phyloP scores from a whole-genome alignment of 2,329 filamentous ascomycete species.

The Phoma sp. region DNA sequence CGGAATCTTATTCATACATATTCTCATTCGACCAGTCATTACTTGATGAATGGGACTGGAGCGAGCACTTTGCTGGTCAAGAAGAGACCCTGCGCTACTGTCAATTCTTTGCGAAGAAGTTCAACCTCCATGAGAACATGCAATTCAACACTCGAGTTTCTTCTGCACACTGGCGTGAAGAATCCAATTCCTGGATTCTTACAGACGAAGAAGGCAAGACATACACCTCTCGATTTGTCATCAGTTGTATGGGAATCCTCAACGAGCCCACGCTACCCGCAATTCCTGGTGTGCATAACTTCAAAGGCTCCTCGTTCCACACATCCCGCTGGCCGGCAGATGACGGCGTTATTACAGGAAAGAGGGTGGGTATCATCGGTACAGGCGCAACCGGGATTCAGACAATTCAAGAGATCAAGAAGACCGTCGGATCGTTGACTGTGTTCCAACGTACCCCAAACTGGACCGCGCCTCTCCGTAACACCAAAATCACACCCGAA shows the following conservation, averaged over 20 bases:
- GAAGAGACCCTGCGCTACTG: slow-evolving; percentile 59
- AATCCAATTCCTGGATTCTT: slow-evolving; percentile 26
- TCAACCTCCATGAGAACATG: slow-evolving; percentile 43
- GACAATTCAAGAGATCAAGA: slow-evolving; percentile 64
- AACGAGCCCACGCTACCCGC: slow-evolving; percentile 27
- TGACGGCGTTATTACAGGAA: slow-evolving; percentile 59
- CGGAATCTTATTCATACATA: slow-evolving; percentile 55
- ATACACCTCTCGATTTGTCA: slow-evolving; percentile 23
- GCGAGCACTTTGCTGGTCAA: slow-evolving; percentile 41
- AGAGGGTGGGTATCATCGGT: slow-evolving; percentile 65
- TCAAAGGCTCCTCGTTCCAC: slow-evolving; percentile 46
- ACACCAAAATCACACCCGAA: slow-evolving; percentile 20
- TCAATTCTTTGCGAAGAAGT: slow-evolving; percentile 55
- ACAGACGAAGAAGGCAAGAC: slow-evolving; percentile 20
- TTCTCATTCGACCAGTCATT: slow-evolving; percentile 52
- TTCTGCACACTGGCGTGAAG: slow-evolving; percentile 21
- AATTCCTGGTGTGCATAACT: slow-evolving; percentile 29
- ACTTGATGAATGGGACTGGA: slow-evolving; percentile 52
- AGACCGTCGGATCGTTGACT: slow-evolving; percentile 55
- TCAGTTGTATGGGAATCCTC: slow-evolving; percentile 31
- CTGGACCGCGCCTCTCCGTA: slow-evolving; percentile 29
- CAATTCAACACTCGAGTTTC: slow-evolving; percentile 28
- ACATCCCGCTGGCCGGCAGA: slow-evolving; percentile 65
- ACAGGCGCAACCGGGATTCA: slow-evolving; percentile 66
- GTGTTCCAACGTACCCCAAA: slow-evolving; percentile 69